phyloP scores from a whole-genome alignment of 768 basidiomycete genomes.

The Boletus eberwhitei region DNA sequence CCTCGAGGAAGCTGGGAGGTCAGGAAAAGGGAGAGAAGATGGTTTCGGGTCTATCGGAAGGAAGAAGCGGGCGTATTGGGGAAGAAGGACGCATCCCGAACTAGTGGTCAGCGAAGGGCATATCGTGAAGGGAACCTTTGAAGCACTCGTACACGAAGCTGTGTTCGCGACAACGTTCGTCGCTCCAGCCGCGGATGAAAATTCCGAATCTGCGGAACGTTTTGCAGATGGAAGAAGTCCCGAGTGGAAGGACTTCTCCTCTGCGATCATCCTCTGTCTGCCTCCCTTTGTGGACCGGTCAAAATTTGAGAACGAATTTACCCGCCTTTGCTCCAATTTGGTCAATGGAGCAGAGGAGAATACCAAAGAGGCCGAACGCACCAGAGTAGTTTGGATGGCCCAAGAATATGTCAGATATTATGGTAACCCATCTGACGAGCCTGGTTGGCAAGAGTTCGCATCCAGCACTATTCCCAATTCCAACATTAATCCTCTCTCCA shows the following conservation, averaged over 20 bases:
- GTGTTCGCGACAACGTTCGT: constrained; percentile 74
- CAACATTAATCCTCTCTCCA: constrained; percentile 20
- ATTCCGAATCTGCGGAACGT: constrained; percentile 16
- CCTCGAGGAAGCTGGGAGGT: constrained; percentile 25
- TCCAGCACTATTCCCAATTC: constrained; percentile 48
- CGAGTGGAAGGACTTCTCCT: constrained; percentile 63
- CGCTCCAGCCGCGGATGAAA: constrained; percentile 14
- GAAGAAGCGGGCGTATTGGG: constrained; percentile 76
- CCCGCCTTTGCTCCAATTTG: constrained; percentile 62
- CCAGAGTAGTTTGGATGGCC: constrained; percentile 61
- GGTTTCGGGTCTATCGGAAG: constrained; percentile 30
- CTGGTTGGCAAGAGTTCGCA: constrained; percentile 58
- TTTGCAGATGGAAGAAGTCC: constrained; percentile 23
- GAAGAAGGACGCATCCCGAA: constrained; percentile 70
- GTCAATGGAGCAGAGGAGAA: constrained; percentile 51
- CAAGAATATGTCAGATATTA: constrained; percentile 62
- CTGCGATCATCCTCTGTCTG: constrained; percentile 56
- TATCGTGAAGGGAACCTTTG: constrained; percentile 66
- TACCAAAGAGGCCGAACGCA: constrained; percentile 35
- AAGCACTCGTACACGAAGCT: constrained; percentile 78
- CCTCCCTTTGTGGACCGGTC: constrained; percentile 52
- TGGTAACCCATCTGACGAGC: constrained; percentile 46
- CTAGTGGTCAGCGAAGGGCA: constrained; percentile 40
- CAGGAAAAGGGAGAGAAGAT: constrained; percentile 36
- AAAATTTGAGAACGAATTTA: constrained; percentile 69